Conservation (phyloP, 257 asterid genomes). For the Nicotiana obtusifolia region DNA sequence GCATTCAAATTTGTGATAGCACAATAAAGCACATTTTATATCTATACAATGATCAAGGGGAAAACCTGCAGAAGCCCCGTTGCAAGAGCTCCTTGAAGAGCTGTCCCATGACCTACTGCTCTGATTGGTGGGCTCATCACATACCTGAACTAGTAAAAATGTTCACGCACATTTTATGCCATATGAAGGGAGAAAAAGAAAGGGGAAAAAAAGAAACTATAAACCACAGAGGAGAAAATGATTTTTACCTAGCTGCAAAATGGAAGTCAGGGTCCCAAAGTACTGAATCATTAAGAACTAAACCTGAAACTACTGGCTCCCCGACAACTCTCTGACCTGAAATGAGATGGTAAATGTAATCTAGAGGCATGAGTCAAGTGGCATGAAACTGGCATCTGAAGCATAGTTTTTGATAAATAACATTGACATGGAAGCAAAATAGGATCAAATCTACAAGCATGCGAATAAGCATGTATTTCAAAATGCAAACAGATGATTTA, state of each 20-base stretch:
- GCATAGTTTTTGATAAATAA: not conserved
- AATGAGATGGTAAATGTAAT: not conserved
- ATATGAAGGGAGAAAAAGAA: conserved; percentile 2
- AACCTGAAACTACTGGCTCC: conserved; percentile 89
- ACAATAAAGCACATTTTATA: not conserved
- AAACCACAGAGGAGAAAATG: conserved; percentile 16
- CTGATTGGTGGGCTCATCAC: conserved; percentile 98
- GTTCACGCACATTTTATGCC: not conserved
- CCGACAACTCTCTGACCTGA: conserved; percentile 95
- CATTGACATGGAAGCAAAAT: not conserved
- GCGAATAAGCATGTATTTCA: not conserved
- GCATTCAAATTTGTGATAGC: not conserved
- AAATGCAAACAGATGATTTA: not conserved
- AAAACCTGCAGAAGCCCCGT: conserved; percentile 79
- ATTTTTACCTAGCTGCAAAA: conserved; percentile 74
- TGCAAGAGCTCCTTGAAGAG: conserved; percentile 97
- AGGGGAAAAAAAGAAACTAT: not conserved
- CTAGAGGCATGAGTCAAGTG: not conserved
- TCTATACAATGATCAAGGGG: not conserved
- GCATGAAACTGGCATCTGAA: conserved; percentile 1
- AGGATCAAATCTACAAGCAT: not conserved
- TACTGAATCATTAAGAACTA: conserved; percentile 73
- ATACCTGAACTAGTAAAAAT: conserved; percentile 40
- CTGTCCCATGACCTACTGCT: conserved; percentile 83
- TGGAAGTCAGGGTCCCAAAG: conserved; percentile 89